A percentile compares a stretch with the other conserved stretches of the same genome.
These are phyloP conservation scores for Kurtzmaniella quercitrusa DNA, from an alignment of 1,139 yeast genomes.

Conservation along the genomic window DNA sequence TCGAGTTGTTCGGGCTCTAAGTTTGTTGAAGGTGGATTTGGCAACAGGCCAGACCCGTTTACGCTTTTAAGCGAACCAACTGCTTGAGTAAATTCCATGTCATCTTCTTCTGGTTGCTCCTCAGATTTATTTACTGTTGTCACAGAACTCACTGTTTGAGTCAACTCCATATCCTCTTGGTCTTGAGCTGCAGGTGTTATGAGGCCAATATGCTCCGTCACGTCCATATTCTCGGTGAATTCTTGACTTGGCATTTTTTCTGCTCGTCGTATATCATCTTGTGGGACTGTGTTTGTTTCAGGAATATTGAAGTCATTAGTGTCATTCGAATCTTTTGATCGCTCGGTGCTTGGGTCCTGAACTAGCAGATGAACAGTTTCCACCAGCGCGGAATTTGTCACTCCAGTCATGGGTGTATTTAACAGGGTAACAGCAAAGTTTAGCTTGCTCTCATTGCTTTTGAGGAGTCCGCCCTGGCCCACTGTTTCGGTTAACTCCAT, in stretches of 20 bases:
- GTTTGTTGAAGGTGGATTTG: background rate
- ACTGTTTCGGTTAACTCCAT: conserved; percentile 17
- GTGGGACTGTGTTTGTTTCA: no score
- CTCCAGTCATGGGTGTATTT: no score
- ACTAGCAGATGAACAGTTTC: no score
- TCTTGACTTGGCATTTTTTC: conserved; percentile 8
- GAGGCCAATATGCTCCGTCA: conserved; percentile 12
- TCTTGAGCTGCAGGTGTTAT: background rate
- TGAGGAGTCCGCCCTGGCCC: background rate
- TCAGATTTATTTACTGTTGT: conserved; percentile 4
- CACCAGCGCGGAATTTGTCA: no score
- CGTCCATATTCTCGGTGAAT: conserved; percentile 11
- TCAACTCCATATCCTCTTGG: conserved; percentile 13
- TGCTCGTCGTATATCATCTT: conserved; percentile 9
- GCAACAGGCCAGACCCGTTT: background rate
- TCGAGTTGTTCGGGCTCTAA: conserved; percentile 3
- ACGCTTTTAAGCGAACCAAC: conserved; percentile 5
- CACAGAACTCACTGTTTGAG: conserved; percentile 10
- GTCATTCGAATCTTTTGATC: no score
- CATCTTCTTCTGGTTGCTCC: conserved; percentile 5
- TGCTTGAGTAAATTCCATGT: conserved; percentile 16
- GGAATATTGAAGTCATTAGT: no score
- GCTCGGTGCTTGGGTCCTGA: no score
- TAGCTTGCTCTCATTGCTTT: background rate
- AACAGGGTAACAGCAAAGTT: background rate